Evolutionary conservation across 257 asterid species (phyloP).

Genomic region (Jasminum sambac): DNA sequence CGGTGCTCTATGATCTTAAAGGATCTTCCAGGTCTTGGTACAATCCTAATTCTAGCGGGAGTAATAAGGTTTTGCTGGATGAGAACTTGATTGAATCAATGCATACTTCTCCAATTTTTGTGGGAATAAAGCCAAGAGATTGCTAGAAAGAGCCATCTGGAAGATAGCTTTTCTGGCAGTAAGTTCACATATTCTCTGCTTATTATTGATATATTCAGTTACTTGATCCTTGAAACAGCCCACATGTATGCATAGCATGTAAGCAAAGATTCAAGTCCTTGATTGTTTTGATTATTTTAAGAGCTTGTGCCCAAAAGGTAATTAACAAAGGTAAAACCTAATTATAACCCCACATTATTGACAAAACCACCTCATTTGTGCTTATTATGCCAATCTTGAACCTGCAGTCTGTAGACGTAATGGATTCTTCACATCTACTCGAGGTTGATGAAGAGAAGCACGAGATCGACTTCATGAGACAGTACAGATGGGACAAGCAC

Average conservation of each 20-base stretch:
- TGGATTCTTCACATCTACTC: conserved; percentile 90
- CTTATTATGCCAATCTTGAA: conserved; percentile 2
- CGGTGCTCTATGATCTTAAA: conserved; percentile 86
- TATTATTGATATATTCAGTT: background rate
- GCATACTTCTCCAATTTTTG: conserved; percentile 97
- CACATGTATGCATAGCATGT: background rate
- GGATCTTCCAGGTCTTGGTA: conserved; percentile 95
- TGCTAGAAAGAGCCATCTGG: conserved; percentile 93
- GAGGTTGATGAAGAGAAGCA: conserved; percentile 90
- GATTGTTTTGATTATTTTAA: background rate
- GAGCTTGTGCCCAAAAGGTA: background rate
- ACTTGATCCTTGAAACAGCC: background rate
- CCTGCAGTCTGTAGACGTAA: conserved; percentile 79
- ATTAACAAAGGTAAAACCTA: background rate
- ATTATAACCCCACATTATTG: background rate
- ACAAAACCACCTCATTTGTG: background rate
- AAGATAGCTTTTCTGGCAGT: conserved; percentile 96
- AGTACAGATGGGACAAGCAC: conserved; percentile 98
- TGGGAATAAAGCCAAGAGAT: conserved; percentile 84
- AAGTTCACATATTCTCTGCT: conserved; percentile 39
- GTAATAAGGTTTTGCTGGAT: conserved; percentile 84
- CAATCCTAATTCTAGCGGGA: too few relatives aligned
- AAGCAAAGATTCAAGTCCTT: too few relatives aligned
- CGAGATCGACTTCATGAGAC: conserved; percentile 97
- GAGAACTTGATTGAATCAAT: conserved; percentile 94